phyloP scores from a whole-genome alignment of 2,329 filamentous ascomycete genomes.

The Camillea tinctor region DNA sequence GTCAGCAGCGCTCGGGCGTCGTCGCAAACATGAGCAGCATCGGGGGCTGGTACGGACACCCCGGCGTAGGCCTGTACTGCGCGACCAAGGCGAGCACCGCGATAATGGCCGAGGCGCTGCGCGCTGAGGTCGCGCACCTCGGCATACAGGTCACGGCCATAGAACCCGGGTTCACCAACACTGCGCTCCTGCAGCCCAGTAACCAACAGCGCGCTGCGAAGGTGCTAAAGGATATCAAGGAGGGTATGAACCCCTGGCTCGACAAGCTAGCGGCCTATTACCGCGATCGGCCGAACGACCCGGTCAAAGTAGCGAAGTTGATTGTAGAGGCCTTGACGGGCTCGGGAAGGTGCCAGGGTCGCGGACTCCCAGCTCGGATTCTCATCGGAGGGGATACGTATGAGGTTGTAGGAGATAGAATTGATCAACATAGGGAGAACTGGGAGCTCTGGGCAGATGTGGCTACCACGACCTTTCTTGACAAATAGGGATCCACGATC shows the following conservation, averaged over 20 bases:
- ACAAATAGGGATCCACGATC: background rate
- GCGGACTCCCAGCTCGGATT: conserved; percentile 1
- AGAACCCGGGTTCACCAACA: conserved; percentile 51
- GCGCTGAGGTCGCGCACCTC: conserved; percentile 42
- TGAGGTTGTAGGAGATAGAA: background rate
- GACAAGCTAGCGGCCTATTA: conserved; percentile 25
- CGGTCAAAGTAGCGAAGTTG: conserved; percentile 35
- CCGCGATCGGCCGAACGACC: conserved; percentile 40
- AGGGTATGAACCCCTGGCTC: conserved; percentile 5
- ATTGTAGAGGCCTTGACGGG: conserved; percentile 38
- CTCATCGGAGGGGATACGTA: conserved; percentile 9
- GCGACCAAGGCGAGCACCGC: conserved; percentile 44
- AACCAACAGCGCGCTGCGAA: conserved; percentile 27
- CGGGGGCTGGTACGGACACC: conserved; percentile 39
- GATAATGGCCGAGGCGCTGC: conserved; percentile 43
- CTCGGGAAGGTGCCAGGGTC: conserved; percentile 22
- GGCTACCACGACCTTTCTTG: conserved; percentile 3
- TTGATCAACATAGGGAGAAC: conserved; percentile 1
- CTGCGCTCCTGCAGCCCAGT: conserved; percentile 42
- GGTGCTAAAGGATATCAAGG: conserved; percentile 15
- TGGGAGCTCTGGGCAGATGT: conserved; percentile 6
- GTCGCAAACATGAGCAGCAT: conserved; percentile 48
- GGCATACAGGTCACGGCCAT: conserved; percentile 44
- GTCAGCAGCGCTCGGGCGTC: conserved; percentile 39
- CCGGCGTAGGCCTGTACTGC: conserved; percentile 43